Evolutionary conservation across 2,329 filamentous ascomycete species (phyloP), one percentile per base, ranked within the genome.

Genomic region (Cladobotryum protrusum): DNA sequence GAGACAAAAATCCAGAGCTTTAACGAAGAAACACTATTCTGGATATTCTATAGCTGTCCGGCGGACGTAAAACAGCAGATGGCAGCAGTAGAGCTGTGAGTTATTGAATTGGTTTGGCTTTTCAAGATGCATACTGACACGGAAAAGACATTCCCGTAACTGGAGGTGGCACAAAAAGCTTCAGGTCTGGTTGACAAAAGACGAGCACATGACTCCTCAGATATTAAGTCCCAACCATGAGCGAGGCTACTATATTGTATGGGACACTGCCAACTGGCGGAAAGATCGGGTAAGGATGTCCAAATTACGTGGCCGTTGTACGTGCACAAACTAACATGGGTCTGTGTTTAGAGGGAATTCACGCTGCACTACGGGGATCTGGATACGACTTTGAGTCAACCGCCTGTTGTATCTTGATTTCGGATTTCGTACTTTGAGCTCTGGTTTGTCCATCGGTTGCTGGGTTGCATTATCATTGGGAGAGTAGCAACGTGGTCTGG

Each of bases 81-180:
- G 67, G 82, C 82, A 3, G 82, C 82, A 0, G 69, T 75, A 37
- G 81, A 85, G 62, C 69, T 86, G 81, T 85, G 67, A 67, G 79
- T 57, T 12, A 29, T 12, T 17, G 2, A n/a, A n/a, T 5, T 6
- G 11, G 5, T 2, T 37, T 17, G 6, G 4, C 33, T 11, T 12
- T 14, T 8, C 20, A 11, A 42, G 15, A 17, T 13, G 17, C 13
- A 43, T 45, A 49, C 52, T 48, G 34, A 55, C 39, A 32, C 18
- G n/a, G 8, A 34, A n/a, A 20, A 85, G 81, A 40, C 79, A 81
- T 58, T 76, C 75, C 52, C 76, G 82, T 17, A 83, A 83, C 63
- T 86, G 82, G 82, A 72, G 82, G 53, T 86, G 82, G 77, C 82
- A 86, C 63, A 84, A 84, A 69, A 82, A 82, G 63, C 67, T 82